A percentile compares a stretch with the other conserved stretches of the same genome.
These are phyloP conservation scores for Cladosporium sphaerospermum DNA, from an alignment of 2,329 filamentous ascomycete genomes.

Conservation along the genomic window DNA sequence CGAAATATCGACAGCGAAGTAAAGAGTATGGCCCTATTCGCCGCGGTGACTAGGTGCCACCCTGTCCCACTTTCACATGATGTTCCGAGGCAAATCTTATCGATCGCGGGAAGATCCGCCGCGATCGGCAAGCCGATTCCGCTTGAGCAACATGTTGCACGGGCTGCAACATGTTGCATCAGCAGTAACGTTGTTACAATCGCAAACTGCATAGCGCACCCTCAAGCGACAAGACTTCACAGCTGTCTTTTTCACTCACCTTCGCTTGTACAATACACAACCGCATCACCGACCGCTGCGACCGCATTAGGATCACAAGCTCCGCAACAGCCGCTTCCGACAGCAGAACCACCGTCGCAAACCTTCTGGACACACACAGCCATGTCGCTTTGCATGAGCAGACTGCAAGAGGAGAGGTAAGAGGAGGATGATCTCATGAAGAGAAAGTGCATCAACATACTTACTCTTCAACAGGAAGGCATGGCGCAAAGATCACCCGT, in stretches of 20 bases:
- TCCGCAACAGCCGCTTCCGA: background rate
- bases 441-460: background rate
- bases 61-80: constrained; percentile 10
- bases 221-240: background rate
- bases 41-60: background rate
- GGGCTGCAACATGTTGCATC: too few species aligned
- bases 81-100: background rate
- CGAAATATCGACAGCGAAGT: too few species aligned
- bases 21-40: too few species aligned
- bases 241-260: background rate
- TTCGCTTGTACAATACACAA: background rate
- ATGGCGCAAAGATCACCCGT: constrained; percentile 94
- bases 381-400: constrained; percentile 85
- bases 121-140: background rate
- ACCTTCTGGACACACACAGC: constrained; percentile 13
- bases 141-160: background rate
- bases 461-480: constrained; percentile 63
- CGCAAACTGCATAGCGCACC: background rate
- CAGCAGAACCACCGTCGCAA: background rate
- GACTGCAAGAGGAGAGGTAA: constrained; percentile 82
- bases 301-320: background rate
- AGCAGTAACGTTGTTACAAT: background rate
- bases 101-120: constrained; percentile 6
- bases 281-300: background rate
- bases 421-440: constrained; percentile 22